Evolutionary conservation across 768 basidiomycete genomes (phyloP), one percentile per base, ranked within the genome.

Genomic region (Russula abietina): DNA sequence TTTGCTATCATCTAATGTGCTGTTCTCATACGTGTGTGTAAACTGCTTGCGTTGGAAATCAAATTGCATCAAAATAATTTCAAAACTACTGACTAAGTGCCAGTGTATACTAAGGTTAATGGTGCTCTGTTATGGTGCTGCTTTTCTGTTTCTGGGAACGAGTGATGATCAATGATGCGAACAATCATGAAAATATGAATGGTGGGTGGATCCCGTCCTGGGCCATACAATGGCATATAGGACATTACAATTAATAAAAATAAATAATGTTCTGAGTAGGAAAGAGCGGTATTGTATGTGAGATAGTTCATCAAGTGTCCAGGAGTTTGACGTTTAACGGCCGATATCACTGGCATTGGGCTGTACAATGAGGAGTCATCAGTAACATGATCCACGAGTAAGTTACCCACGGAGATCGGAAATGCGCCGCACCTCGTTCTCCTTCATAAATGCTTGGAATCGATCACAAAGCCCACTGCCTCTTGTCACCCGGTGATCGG

Each of bases 1-100:
- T 24, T 52, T 49, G 62, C 53, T 60, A 33, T 60, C 39, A 59
- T 64, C 58, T 65, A 65, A 36, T 50, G 53, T 46, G 41, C 32
- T 50, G 50, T 49, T 26, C 36, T 41, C 9, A 33, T 28, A 49
- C 54, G 28, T 6, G 55, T 60, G 43, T 57, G 32, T 39, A 38
- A 30, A 50, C 46, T 24, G 52, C 49, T 9, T 26, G 28, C 8
- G 39, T 17, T 12, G 30, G 22, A 14, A 7, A n/a, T 43, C 26
- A 26, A 11, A 28, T 41, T 55, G 36, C 36, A 39, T 39, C 30
- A 48, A 36, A 24, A 53, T 49, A 24, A 28, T 49, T 49, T 14
- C 5, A 49, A 26, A 26, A 5, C 17, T 48, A 26, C 48, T 16
- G n/a, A 26, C 14, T 4, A 16, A 49, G 11, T n/a, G n/a, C n/a